phyloP scores from a whole-genome alignment of 2,329 filamentous ascomycete species.

The Beauveria caledonica region DNA sequence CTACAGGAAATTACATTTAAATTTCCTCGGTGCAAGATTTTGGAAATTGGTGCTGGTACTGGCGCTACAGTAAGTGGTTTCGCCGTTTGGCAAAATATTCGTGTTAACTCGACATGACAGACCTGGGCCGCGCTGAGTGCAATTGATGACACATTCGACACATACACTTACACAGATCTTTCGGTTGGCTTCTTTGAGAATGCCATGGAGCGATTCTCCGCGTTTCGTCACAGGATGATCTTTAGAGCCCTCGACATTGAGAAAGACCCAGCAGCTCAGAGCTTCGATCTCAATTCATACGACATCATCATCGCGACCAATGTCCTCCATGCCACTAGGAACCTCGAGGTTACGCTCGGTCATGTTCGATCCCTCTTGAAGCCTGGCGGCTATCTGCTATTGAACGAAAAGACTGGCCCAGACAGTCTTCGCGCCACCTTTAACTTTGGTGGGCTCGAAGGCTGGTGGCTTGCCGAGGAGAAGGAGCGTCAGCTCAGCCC shows the following conservation, averaged over 20 bases:
- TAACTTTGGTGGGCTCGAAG: slow-evolving; percentile 21
- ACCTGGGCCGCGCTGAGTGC: background rate
- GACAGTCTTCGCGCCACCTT: slow-evolving; percentile 12
- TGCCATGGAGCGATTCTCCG: background rate
- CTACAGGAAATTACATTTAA: slow-evolving; percentile 12
- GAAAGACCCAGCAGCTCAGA: slow-evolving; percentile 22
- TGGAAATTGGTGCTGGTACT: slow-evolving; percentile 13
- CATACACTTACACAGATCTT: background rate
- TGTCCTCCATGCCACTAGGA: slow-evolving; percentile 30
- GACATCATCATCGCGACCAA: slow-evolving; percentile 32
- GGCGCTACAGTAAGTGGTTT: background rate
- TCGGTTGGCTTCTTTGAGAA: background rate
- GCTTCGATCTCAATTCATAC: slow-evolving; percentile 22
- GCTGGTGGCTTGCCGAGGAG: slow-evolving; percentile 22
- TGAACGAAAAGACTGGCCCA: slow-evolving; percentile 29
- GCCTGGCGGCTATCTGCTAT: slow-evolving; percentile 36
- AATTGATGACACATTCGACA: background rate
- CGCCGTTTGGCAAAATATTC: too few species aligned
- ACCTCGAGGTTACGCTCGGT: background rate
- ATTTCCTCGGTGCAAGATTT: slow-evolving; percentile 9
- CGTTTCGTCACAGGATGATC: background rate
- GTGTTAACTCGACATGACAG: background rate
- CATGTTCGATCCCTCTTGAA: background rate
- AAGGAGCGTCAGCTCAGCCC: slow-evolving; percentile 15
- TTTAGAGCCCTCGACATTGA: background rate